Base-by-base conservation (phyloP, 176 grass and related monocot species). In the Raddia guianensis region DNA sequence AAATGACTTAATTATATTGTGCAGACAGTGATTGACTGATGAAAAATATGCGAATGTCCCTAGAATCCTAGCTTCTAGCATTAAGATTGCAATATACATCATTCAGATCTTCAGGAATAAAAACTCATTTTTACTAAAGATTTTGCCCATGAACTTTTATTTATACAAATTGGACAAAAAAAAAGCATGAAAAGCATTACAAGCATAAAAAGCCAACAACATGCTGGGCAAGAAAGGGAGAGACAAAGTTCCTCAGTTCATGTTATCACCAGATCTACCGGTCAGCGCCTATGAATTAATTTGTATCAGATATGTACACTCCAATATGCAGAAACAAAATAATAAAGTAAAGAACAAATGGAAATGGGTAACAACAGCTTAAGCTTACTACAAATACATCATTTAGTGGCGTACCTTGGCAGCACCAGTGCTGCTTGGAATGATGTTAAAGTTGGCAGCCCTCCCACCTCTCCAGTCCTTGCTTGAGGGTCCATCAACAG, bases 391-490 rank as follows among this genome's bases (percentile, higher is more conserved):
- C 54, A 76, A 21, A 62, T 45, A n/a, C 11, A 35, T 7, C 54
- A 37, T 12, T 42, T 68, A 12, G 4, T 47, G 4, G 60, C 61
- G 54, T 82, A 94, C 92, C 89, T 94, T 94, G 66, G 92, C 92
- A 15, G 92, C 92, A 49, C 92, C 92, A 43, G 92, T 94, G 54
- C 86, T 86, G 84, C 91, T 94, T 2, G 91, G 91, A 59, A 94
- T 94, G 53, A 94, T 94, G 86, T 94, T 94, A 44, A 91, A 90
- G 72, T 86, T 88, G 15, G 91, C 91, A 55, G 86, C 91, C 56
- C 91, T 85, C 10, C 91, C 91, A 80, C 91, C 91, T 83, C 91
- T 88, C 91, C 91, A 94, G 86, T 94, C 91, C 83, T 94, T 94
- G 86, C 80, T 88, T 3, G 91, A 94, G 18, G 91, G 91, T 8